A percentile compares a stretch with the other conserved stretches of the same genome.
Evolutionary conservation across 2,329 filamentous ascomycete genomes (phyloP).

Genomic region (Rhinocladiella similis): DNA sequence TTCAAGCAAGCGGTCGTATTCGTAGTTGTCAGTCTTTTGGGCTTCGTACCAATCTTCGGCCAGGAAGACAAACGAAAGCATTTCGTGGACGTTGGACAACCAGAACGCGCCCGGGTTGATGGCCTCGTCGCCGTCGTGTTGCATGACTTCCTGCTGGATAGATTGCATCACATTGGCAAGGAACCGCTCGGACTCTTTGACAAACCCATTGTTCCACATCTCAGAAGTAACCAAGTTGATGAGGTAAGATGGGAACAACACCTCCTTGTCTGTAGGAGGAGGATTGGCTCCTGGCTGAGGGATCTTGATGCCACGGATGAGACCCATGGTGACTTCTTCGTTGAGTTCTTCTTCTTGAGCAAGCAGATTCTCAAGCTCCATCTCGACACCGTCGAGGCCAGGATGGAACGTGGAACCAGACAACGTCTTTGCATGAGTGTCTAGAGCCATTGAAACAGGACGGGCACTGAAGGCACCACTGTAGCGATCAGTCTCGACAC

Average conservation of each 20-base stretch:
- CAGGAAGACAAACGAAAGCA: slow-evolving; percentile 98
- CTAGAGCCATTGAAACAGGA: slow-evolving; percentile 92
- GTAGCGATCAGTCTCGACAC: slow-evolving; percentile 83
- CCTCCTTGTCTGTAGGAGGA: slow-evolving; percentile 95
- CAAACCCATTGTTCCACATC: slow-evolving; percentile 99
- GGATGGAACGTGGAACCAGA: slow-evolving; percentile 77
- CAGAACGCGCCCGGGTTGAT: slow-evolving; percentile 98
- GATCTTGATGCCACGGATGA: slow-evolving; percentile 96
- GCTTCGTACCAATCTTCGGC: slow-evolving; percentile 99
- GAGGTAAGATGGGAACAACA: slow-evolving; percentile 96
- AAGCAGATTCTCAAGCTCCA: slow-evolving; percentile 89
- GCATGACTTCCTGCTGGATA: slow-evolving; percentile 99
- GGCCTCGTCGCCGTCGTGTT: slow-evolving; percentile 94
- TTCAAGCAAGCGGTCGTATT: slow-evolving; percentile 94
- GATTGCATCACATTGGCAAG: slow-evolving; percentile 99
- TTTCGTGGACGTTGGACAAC: slow-evolving; percentile 98
- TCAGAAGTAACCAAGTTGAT: slow-evolving; percentile 99
- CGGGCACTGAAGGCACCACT: slow-evolving; percentile 91
- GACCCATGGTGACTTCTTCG: slow-evolving; percentile 92
- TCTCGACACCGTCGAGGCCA: slow-evolving; percentile 84
- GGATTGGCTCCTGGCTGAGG: slow-evolving; percentile 83
- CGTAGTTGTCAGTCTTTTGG: slow-evolving; percentile 98
- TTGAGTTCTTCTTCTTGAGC: slow-evolving; percentile 95
- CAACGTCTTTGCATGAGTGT: slow-evolving; percentile 66
- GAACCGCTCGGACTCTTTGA: slow-evolving; percentile 98